Evolutionary conservation across 2,329 filamentous ascomycete genomes (phyloP), one percentile per base, ranked within the genome.

Genomic region (Nothophoma quercina): DNA sequence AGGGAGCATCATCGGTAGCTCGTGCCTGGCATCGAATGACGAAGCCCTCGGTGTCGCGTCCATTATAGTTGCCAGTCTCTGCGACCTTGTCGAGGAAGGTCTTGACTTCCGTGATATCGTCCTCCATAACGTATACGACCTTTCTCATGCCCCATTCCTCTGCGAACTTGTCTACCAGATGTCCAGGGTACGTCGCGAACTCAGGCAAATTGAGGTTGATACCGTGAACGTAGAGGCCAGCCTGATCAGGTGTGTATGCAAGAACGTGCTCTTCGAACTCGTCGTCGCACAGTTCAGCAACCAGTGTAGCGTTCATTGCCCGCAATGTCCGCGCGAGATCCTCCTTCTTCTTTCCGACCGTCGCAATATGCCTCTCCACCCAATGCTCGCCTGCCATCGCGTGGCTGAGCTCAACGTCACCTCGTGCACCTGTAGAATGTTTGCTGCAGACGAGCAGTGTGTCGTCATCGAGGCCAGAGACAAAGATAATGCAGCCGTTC

Each of bases 401-500:
- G 78, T 99, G 95, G 75, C 91, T 97, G 51, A 89, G 61, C 23
- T 86, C 82, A 5, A 80, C 77, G 69, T 96, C 91, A 18, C 75
- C 76, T n/a, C 93, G 85, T 19, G 85, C 80, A 6, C 95, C 95
- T 0, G 93, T 98, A 0, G 95, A 98, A 74, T 99, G 95, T 72
- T 99, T 99, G 81, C 93, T 98, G 83, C 93, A 98, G n/a, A 99
- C 93, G 7, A 99, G 80, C 8, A 99, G 80, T 1, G 90, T 91
- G 28, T 86, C 93, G 66, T 97, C 93, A 67, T 96, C 90, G 18
- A 99, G 81, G 12, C 93, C 95, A 13, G 92, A 88, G 35, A 99
- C 87, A 78, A 99, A 99, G 63, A 99, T 97, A 75, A 99, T 99
- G 75, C 95, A 99, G n/a, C 95, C 95, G 68, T 99, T 99, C 76